These are phyloP conservation scores for Symbiodinium pilosum DNA, from an alignment of 73 alveolate species.

Conservation along the genomic window DNA sequence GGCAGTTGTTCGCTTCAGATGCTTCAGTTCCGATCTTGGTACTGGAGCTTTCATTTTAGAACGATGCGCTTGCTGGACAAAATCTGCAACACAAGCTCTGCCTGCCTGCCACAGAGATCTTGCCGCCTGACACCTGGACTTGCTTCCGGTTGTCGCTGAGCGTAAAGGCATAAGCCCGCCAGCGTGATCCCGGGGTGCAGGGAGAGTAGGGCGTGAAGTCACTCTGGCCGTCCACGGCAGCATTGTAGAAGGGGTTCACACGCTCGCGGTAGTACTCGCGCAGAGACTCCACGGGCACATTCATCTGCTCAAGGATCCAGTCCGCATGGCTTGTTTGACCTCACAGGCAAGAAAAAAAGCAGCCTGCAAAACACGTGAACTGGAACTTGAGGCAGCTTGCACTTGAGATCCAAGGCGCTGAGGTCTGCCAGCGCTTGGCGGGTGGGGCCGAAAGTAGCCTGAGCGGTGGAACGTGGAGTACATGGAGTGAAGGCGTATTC, in stretches of 20 bases:
- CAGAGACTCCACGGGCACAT: not conserved
- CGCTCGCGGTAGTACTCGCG: conserved; percentile 26
- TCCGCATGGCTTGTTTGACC: not conserved
- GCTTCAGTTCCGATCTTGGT: too few relatives aligned
- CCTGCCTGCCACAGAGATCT: too few relatives aligned
- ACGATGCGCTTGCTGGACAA: too few relatives aligned
- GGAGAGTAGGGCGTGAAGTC: not conserved
- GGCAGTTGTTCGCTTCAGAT: too few relatives aligned
- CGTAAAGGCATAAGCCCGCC: not conserved
- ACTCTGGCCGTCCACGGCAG: not conserved
- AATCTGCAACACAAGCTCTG: too few relatives aligned
- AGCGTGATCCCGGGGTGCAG: not conserved
- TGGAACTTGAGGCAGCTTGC: not conserved
- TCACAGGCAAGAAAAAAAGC: not conserved
- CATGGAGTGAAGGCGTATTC: too few relatives aligned
- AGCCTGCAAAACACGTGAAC: not conserved
- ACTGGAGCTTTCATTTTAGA: too few relatives aligned
- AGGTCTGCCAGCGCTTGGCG: not conserved
- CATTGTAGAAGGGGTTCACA: conserved; percentile 17
- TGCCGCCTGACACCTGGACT: not conserved
- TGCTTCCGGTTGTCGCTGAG: not conserved
- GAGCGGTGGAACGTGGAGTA: too few relatives aligned
- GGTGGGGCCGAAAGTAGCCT: conserved; percentile 21
- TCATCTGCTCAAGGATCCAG: conserved; percentile 14
- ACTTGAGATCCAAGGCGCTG: not conserved